Evolutionary conservation across 2,329 filamentous ascomycete genomes (phyloP).

Genomic region (Fusarium abutilonis): DNA sequence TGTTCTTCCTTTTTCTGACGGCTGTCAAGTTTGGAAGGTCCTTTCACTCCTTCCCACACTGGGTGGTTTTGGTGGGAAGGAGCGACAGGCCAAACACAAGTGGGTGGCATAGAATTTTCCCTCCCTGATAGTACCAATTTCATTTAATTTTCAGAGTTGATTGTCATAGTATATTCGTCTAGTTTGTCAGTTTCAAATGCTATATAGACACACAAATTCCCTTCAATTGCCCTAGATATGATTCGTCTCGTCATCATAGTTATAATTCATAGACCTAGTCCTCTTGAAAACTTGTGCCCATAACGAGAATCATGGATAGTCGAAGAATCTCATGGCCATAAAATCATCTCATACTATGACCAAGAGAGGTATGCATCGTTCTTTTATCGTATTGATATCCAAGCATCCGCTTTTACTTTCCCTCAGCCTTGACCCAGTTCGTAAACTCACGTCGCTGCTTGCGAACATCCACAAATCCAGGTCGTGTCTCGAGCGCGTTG

Average conservation of each 20-base stretch:
- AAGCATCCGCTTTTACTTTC: conserved; percentile 36
- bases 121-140: not conserved
- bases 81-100: not conserved
- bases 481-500: conserved; percentile 77
- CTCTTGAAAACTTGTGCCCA: not conserved
- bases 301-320: not conserved
- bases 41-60: not conserved
- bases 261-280: not conserved
- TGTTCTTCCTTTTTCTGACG: too few relatives aligned
- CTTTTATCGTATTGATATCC: not conserved
- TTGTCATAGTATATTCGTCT: not conserved
- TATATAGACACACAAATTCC: not conserved
- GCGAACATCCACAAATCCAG: conserved; percentile 88
- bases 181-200: not conserved
- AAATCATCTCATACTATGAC: not conserved
- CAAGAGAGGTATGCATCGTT: not conserved
- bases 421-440: conserved; percentile 69
- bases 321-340: not conserved
- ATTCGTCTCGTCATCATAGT: not conserved
- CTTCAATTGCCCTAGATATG: not conserved
- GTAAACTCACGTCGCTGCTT: conserved; percentile 82
- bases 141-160: not conserved
- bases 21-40: too few relatives aligned
- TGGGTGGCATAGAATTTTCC: not conserved
- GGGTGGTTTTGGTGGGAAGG: not conserved